Percentiles rank a stretch among this genome's conserved stretches.
Conservation (phyloP, 2,329 filamentous ascomycete genomes). For the Pseudogymnoascus sp. region DNA sequence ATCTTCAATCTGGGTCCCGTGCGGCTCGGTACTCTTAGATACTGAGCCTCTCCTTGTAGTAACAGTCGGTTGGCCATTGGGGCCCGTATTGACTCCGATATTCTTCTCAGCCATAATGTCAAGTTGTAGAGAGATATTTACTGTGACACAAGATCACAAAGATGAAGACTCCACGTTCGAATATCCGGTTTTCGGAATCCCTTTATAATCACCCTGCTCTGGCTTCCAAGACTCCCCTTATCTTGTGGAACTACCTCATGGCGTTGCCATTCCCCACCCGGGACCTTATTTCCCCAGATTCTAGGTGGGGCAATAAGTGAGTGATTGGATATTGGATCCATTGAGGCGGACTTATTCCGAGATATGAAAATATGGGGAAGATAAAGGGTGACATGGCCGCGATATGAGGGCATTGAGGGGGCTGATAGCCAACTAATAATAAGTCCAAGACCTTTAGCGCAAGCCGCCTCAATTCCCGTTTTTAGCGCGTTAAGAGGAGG, state of each 20-base stretch:
- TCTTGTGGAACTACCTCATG: not conserved
- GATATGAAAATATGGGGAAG: not conserved
- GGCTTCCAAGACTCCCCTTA: not conserved
- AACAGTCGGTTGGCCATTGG: not conserved
- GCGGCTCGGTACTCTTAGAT: not conserved
- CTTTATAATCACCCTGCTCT: not conserved
- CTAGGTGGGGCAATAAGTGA: not conserved
- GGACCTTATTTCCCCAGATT: constrained; percentile 5
- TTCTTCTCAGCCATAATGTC: constrained; percentile 1
- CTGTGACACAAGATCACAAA: not conserved
- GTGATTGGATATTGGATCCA: not conserved
- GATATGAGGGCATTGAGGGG: not conserved
- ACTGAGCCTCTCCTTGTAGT: not conserved
- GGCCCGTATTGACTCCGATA: not conserved
- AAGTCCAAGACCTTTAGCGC: not conserved
- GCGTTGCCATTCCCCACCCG: not conserved
- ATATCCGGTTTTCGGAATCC: not conserved
- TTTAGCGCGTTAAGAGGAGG: not conserved
- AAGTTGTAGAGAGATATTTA: not conserved
- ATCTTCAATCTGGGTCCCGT: not conserved
- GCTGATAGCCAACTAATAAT: not conserved
- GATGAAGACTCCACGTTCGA: not conserved
- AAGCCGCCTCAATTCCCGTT: not conserved
- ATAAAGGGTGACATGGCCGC: not conserved
- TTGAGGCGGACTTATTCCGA: constrained; percentile 1